These are phyloP conservation scores for Ascochyta pisi DNA, from an alignment of 2,329 filamentous ascomycete species.

Conservation along the genomic window DNA sequence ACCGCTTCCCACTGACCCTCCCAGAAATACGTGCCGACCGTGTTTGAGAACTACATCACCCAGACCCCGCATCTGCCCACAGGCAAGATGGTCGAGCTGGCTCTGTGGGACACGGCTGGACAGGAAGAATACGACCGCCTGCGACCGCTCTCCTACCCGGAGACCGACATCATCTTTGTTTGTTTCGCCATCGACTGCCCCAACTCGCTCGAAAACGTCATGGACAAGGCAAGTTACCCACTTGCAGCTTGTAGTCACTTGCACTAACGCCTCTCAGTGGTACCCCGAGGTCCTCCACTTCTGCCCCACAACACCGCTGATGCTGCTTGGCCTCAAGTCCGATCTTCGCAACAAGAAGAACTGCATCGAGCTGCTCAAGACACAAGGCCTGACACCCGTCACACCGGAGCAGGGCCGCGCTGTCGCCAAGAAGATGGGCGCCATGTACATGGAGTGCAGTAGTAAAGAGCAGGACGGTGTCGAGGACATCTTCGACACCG, in stretches of 20 bases:
- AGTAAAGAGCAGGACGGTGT: conserved; percentile 97
- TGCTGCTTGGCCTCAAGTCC: conserved; percentile 95
- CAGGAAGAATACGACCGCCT: conserved; percentile 98
- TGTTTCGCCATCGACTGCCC: conserved; percentile 99
- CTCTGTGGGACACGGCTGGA: conserved; percentile 97
- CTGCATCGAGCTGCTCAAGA: conserved; percentile 98
- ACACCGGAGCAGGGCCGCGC: conserved; percentile 87
- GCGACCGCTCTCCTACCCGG: conserved; percentile 93
- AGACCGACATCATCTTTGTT: conserved; percentile 97
- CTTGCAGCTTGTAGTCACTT: neutral
- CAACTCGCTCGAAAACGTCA: conserved; percentile 96
- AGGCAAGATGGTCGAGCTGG: conserved; percentile 94
- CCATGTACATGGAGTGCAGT: conserved; percentile 96
- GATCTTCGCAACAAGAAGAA: conserved; percentile 94
- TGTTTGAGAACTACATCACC: conserved; percentile 99
- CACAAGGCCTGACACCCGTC: conserved; percentile 93
- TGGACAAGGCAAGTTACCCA: conserved; percentile 81
- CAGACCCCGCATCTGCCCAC: conserved; percentile 87
- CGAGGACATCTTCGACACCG: conserved; percentile 93
- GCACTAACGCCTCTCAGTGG: conserved; percentile 70
- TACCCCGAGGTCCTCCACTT: conserved; percentile 99
- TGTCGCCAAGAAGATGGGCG: conserved; percentile 92
- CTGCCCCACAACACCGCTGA: conserved; percentile 94
- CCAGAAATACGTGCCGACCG: conserved; percentile 99
- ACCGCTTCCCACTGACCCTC: conserved; percentile 10